Evolutionary conservation across 1,284 basidiomycete genomes (phyloP), one percentile per base, ranked within the genome.

Genomic region (Sutorius eximius): DNA sequence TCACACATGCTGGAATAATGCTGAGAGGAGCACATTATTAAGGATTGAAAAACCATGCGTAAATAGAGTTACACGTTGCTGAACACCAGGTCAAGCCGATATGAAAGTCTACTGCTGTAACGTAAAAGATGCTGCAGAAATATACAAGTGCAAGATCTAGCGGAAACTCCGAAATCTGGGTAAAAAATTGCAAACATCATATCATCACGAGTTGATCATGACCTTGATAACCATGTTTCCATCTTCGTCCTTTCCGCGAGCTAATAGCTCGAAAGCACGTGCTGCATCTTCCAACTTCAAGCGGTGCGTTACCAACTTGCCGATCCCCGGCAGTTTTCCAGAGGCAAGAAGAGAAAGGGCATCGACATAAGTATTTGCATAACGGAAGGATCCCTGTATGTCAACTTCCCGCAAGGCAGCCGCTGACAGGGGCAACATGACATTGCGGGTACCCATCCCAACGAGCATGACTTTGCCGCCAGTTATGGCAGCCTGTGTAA

Each of bases 381-480:
- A 92, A 37, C 87, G 81, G 85, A 98, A 98, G 45, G 91, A 92
- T 58, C 95, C 95, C 63, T 89, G 82, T 62, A 98, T 84, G 73
- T 98, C 95, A 57, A 98, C 93, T 75, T 98, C 95, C 50, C 95
- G 86, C 46, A 89, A 75, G 13, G 93, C 86, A 15, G 93, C 91
- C 20, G 83, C 81, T 30, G 88, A 88, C 53, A 94, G 80, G n/a
- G 95, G 95, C 48, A 96, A 79, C 57, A 82, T 79, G 55, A 91
- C 83, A 66, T 89, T 90, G 58, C 87, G 83, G 20, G 91, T 86
- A 61, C 95, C 95, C 95, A 98, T 98, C 32, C 95, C 95, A 63
- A 98, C 86, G 65, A 94, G 89, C 77, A 94, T 87, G 52, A 96
- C 89, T 70, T 90, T 91, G 42, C 92, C 91, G 50, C 94, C 95